Percentiles rank a stretch among this genome's conserved stretches.
Conservation (phyloP, 1,284 basidiomycete genomes). For the Cryptococcus sp. region DNA sequence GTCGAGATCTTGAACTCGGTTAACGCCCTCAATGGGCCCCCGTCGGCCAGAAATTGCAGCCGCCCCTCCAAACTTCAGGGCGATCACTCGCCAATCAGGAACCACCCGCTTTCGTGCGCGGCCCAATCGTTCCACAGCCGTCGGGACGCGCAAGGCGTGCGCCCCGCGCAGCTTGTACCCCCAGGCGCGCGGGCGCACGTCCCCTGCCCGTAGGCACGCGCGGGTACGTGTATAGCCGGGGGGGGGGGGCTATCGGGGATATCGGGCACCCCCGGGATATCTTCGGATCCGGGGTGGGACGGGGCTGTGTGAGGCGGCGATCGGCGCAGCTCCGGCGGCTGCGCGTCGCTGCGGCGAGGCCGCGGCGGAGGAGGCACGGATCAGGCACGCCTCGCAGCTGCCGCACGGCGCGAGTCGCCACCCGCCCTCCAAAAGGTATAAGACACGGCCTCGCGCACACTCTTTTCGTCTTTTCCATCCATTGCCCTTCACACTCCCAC, state of each 20-base stretch:
- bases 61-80: neutral
- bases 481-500: neutral
- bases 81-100: neutral
- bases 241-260: no score
- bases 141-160: no score
- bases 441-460: neutral
- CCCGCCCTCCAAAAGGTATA: neutral
- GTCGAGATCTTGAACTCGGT: neutral
- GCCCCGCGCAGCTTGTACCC: no score
- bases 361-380: neutral
- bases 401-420: no score
- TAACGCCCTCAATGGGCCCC: neutral
- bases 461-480: neutral
- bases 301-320: neutral
- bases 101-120: neutral
- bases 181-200: no score
- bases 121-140: no score
- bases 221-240: no score
- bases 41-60: neutral
- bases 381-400: no score
- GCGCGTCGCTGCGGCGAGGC: neutral
- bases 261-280: no score
- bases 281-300: no score
- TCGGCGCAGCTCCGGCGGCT: neutral
- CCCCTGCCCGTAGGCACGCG: no score